These are phyloP conservation scores for Mucuna pruriens DNA, from an alignment of 306 rosid genomes.

Conservation along the genomic window DNA sequence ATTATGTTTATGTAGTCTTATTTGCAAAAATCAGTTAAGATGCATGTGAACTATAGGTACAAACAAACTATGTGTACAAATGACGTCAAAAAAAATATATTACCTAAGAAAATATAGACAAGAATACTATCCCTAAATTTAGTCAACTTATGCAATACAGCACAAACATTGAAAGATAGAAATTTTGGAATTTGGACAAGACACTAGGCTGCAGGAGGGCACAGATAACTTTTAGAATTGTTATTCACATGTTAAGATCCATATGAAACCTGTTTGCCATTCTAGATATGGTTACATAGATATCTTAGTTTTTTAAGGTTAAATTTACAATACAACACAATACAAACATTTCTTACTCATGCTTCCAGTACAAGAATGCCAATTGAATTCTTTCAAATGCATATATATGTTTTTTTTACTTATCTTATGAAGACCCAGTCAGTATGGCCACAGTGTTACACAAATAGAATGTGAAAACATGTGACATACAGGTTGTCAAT, in stretches of 20 bases:
- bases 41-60: neutral
- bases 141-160: neutral
- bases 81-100: neutral
- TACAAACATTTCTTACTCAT: neutral
- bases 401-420: neutral
- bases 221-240: neutral
- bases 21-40: conserved; percentile 24
- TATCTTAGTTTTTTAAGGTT: neutral
- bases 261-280: neutral
- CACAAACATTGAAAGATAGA: conserved; percentile 1
- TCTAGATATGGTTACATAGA: neutral
- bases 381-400: conserved; percentile 5
- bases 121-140: conserved; percentile 22
- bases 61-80: neutral
- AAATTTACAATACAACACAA: neutral
- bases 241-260: neutral
- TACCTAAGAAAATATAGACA: conserved; percentile 8
- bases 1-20: conserved; percentile 11
- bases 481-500: neutral
- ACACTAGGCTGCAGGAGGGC: neutral
- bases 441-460: neutral
- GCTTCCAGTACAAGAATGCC: neutral
- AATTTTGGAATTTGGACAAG: neutral
- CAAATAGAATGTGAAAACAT: conserved; percentile 7
- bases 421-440: conserved; percentile 4